These are phyloP conservation scores for Aspergillus baeticus DNA, from an alignment of 495 filamentous ascomycete species.

Conservation along the genomic window DNA sequence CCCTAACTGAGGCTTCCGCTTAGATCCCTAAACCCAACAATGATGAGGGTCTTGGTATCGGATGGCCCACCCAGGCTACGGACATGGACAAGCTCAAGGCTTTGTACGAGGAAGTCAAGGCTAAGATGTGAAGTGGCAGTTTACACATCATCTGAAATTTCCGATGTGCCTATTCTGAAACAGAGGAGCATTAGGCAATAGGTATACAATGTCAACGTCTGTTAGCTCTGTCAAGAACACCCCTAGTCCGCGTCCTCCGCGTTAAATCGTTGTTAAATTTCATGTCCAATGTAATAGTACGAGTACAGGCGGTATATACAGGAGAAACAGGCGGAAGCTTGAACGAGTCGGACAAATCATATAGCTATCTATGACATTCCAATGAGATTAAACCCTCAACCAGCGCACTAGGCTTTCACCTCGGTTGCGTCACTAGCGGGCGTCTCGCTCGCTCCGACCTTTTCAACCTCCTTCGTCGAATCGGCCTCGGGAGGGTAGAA, in stretches of 20 bases:
- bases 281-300: constrained; percentile 2
- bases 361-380: constrained; percentile 1
- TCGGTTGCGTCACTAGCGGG: constrained; percentile 19
- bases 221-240: too few relatives aligned
- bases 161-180: neutral
- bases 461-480: constrained; percentile 17
- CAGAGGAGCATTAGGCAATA: too few relatives aligned
- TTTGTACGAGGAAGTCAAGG: constrained; percentile 76
- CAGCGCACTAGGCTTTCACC: constrained; percentile 35
- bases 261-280: neutral
- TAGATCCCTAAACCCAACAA: constrained; percentile 95
- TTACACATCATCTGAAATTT: neutral
- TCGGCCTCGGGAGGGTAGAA: constrained; percentile 55
- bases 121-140: constrained; percentile 67
- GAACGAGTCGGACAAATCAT: neutral
- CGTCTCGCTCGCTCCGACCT: constrained; percentile 15
- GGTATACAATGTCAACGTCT: too few relatives aligned
- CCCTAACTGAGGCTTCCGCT: neutral
- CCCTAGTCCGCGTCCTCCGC: too few relatives aligned
- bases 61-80: constrained; percentile 73
- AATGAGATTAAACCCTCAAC: neutral
- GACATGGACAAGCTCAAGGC: constrained; percentile 86
- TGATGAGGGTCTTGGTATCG: constrained; percentile 73
- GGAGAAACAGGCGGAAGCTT: neutral
- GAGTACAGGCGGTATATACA: constrained; percentile 9